These are phyloP conservation scores for Cladosporium sp. DNA, from an alignment of 2,329 filamentous ascomycete species.

Conservation along the genomic window DNA sequence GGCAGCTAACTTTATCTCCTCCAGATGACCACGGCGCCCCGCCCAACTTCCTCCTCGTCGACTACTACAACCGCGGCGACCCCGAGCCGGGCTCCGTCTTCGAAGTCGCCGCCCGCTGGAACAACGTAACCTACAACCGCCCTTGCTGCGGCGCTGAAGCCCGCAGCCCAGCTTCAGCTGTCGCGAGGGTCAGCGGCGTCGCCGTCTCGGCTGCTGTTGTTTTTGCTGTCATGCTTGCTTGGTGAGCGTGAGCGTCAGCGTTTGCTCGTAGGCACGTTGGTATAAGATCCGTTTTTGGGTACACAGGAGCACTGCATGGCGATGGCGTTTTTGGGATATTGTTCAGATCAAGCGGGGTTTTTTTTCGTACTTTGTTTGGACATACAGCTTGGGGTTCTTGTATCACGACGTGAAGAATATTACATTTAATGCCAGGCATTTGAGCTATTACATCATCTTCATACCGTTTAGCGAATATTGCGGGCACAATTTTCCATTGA, in stretches of 20 bases:
- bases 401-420: no score
- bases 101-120: conserved; percentile 61
- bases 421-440: no score
- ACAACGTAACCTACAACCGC: conserved; percentile 63
- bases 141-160: conserved; percentile 48
- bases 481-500: no score
- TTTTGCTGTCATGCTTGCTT: neutral
- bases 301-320: no score
- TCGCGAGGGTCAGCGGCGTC: neutral
- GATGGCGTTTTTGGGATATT: no score
- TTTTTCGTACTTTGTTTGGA: no score
- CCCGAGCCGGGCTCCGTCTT: conserved; percentile 66
- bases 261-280: no score
- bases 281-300: no score
- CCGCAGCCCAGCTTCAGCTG: neutral
- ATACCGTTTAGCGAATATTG: no score
- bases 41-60: conserved; percentile 74
- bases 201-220: neutral
- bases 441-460: no score
- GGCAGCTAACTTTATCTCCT: neutral
- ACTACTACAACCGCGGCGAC: conserved; percentile 72
- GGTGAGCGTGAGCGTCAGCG: neutral
- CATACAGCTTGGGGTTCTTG: no score
- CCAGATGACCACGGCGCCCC: conserved; percentile 31
- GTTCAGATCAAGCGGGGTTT: no score